Conservation (phyloP, 805 yeast genomes). For the Hagleromyces aurorensis region DNA sequence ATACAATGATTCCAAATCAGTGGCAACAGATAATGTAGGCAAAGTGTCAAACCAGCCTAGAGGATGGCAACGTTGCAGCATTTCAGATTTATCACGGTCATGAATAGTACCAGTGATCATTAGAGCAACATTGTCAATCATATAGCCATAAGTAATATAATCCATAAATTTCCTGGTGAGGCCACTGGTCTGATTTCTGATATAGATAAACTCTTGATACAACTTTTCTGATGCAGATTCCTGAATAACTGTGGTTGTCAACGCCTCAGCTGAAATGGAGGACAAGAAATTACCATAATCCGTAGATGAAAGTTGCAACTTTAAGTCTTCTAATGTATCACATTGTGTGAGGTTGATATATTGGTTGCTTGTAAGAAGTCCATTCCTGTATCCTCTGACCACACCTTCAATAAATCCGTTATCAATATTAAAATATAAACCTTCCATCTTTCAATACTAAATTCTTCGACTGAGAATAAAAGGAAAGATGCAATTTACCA, state of each 20-base stretch:
- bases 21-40: constrained; percentile 90
- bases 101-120: constrained; percentile 97
- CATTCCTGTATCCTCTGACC: constrained; percentile 88
- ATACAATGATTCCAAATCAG: constrained; percentile 89
- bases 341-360: constrained; percentile 93
- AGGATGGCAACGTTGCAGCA: constrained; percentile 88
- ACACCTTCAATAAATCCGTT: constrained; percentile 89
- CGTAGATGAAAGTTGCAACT: constrained; percentile 88
- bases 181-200: constrained; percentile 76
- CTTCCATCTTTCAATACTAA: too few relatives aligned
- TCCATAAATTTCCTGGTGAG: constrained; percentile 79
- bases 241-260: constrained; percentile 82
- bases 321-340: constrained; percentile 88
- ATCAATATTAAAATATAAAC: constrained; percentile 83
- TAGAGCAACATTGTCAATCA: constrained; percentile 95
- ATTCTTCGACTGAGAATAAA: too few relatives aligned
- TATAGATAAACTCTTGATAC: constrained; percentile 76
- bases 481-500: too few relatives aligned
- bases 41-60: constrained; percentile 97
- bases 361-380: constrained; percentile 67
- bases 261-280: constrained; percentile 64
- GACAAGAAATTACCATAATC: constrained; percentile 90
- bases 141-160: constrained; percentile 88
- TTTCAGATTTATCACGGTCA: constrained; percentile 84
- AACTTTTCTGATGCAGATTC: constrained; percentile 66